phyloP scores from a whole-genome alignment of 345 rosid genomes.

The Gossypium sturtianum region DNA sequence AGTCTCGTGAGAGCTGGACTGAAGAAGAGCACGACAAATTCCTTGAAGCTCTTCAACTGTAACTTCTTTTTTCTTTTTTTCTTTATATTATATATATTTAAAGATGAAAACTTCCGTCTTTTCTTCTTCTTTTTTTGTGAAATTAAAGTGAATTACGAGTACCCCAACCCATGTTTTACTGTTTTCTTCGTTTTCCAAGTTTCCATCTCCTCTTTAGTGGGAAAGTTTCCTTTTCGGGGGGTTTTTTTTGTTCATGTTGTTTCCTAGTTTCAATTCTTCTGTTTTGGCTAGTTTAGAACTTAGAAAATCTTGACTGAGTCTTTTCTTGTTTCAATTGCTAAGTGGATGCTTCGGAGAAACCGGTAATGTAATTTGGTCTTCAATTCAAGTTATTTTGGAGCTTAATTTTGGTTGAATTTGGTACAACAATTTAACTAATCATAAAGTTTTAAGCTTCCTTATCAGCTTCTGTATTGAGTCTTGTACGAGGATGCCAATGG shows the following conservation, averaged over 20 bases:
- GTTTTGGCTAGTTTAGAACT: neutral
- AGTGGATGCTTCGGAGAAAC: neutral
- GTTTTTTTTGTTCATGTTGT: neutral
- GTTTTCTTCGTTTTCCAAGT: neutral
- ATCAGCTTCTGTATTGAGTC: neutral
- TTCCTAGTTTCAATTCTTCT: neutral
- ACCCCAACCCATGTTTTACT: constrained; percentile 1
- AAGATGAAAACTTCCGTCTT: neutral
- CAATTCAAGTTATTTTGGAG: constrained; percentile 3
- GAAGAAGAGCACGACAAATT: constrained; percentile 99
- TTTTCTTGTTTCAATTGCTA: neutral
- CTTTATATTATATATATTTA: neutral
- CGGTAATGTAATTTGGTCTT: neutral
- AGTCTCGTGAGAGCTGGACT: constrained; percentile 97
- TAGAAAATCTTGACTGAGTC: neutral
- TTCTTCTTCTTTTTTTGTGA: neutral
- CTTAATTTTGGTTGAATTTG: constrained; percentile 8
- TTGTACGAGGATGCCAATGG: neutral
- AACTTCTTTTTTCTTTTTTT: constrained; percentile 7
- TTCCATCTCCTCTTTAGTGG: neutral
- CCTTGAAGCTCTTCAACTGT: constrained; percentile 97
- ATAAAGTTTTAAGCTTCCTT: neutral
- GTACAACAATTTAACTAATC: neutral
- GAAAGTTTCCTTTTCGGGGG: neutral
- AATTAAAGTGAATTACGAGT: neutral